Percentiles rank a stretch among this genome's conserved stretches.
phyloP scores from a whole-genome alignment of 495 filamentous ascomycete species.

The Xanthoparmelia taractica region DNA sequence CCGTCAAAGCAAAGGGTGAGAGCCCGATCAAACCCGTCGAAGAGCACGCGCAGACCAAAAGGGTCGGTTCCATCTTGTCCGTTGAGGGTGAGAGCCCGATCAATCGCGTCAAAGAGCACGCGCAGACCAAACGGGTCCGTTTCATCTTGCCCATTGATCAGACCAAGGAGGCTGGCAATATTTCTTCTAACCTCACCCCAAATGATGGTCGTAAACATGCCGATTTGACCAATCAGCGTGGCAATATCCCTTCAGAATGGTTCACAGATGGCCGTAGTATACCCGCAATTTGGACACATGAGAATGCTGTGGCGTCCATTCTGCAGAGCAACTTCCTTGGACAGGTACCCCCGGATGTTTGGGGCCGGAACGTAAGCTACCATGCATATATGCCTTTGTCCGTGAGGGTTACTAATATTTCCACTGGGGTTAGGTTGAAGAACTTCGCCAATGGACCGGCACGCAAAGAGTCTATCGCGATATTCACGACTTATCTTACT shows the following conservation, averaged over 20 bases:
- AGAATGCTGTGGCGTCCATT: background rate
- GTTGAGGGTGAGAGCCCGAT: background rate
- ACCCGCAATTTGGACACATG: background rate
- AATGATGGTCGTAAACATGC: background rate
- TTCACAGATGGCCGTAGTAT: background rate
- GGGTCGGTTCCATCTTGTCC: background rate
- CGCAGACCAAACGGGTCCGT: background rate
- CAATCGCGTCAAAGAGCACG: background rate
- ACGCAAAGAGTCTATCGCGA: slow-evolving; percentile 9
- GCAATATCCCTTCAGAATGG: background rate
- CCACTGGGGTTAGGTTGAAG: background rate
- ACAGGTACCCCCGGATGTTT: background rate
- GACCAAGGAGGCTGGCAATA: background rate
- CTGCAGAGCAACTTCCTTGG: background rate
- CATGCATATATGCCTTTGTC: background rate
- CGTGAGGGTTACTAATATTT: background rate
- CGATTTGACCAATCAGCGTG: background rate
- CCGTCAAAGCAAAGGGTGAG: background rate
- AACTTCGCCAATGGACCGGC: slow-evolving; percentile 4
- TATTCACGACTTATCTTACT: background rate
- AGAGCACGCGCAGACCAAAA: background rate
- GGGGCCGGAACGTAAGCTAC: background rate
- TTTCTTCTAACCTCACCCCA: background rate
- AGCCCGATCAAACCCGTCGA: background rate
- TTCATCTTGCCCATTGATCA: background rate